A percentile compares a stretch with the other conserved stretches of the same genome.
Conservation (phyloP, 306 rosid species). For the Vigna trinervia region DNA sequence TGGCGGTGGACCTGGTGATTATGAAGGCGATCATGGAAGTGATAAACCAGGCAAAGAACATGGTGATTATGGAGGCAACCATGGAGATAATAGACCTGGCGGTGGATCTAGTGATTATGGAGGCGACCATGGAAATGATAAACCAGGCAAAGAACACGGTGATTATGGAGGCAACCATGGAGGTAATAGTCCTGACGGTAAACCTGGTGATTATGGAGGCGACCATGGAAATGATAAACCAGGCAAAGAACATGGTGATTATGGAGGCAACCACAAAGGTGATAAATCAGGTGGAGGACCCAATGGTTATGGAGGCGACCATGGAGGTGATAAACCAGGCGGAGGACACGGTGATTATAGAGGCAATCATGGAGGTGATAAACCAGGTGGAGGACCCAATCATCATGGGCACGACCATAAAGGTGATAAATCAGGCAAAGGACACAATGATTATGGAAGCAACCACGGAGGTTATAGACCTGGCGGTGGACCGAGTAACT, state of each 20-base stretch:
- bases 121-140: neutral
- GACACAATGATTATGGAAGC: neutral
- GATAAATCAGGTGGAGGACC: neutral
- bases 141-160: neutral
- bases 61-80: too few species aligned
- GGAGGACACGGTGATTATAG: too few species aligned
- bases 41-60: neutral
- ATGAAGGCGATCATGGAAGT: neutral
- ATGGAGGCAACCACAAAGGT: neutral
- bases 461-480: neutral
- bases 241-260: fast-evolving
- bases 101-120: neutral
- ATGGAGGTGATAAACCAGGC: neutral
- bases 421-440: neutral
- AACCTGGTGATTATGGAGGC: neutral
- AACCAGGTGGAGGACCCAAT: neutral
- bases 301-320: neutral
- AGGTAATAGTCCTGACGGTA: neutral
- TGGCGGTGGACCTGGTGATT: neutral
- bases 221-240: neutral
- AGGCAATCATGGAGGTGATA: neutral
- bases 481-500: neutral
- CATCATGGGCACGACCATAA: neutral
- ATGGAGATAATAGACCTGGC: neutral
- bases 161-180: neutral